phyloP scores from a whole-genome alignment of 768 basidiomycete genomes.

The Galerina sulciceps region DNA sequence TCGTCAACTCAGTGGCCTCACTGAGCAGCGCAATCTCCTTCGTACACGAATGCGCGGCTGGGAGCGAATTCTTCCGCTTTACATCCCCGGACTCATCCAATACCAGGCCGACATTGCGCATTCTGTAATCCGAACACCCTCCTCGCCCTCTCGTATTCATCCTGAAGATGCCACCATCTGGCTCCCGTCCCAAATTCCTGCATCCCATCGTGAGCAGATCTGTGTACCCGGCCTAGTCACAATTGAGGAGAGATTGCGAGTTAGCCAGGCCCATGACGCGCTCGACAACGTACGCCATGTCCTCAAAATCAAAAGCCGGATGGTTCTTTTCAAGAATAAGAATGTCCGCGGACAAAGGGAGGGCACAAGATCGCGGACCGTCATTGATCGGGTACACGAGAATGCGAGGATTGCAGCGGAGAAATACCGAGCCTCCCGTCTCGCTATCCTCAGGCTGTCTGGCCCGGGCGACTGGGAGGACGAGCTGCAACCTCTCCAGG shows the following conservation, averaged over 20 bases:
- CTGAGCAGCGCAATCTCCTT: slow-evolving; percentile 15
- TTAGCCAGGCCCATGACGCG: slow-evolving; percentile 7
- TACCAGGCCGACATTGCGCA: slow-evolving; percentile 1
- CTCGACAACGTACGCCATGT: slow-evolving; percentile 4
- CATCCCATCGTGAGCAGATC: neutral
- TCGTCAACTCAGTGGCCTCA: neutral
- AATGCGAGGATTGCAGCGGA: neutral
- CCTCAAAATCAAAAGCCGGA: slow-evolving; percentile 10
- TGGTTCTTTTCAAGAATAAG: slow-evolving; percentile 3
- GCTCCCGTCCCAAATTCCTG: neutral
- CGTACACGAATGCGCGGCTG: slow-evolving; percentile 5
- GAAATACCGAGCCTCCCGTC: slow-evolving; percentile 9
- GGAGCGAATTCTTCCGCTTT: slow-evolving; percentile 12
- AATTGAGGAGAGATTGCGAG: slow-evolving; percentile 12
- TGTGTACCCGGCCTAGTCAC: neutral
- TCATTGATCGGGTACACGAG: slow-evolving; percentile 13
- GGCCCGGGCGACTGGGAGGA: slow-evolving; percentile 17
- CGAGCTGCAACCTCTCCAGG: neutral
- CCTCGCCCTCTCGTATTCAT: neutral
- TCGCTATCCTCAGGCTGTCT: slow-evolving; percentile 7
- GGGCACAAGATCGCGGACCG: neutral
- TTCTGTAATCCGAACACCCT: neutral
- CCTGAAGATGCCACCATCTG: neutral
- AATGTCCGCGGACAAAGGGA: slow-evolving; percentile 1
- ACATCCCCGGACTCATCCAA: slow-evolving; percentile 17